Conservation (phyloP, 768 basidiomycete genomes). For the Porphyrellus cyaneotinctus region DNA sequence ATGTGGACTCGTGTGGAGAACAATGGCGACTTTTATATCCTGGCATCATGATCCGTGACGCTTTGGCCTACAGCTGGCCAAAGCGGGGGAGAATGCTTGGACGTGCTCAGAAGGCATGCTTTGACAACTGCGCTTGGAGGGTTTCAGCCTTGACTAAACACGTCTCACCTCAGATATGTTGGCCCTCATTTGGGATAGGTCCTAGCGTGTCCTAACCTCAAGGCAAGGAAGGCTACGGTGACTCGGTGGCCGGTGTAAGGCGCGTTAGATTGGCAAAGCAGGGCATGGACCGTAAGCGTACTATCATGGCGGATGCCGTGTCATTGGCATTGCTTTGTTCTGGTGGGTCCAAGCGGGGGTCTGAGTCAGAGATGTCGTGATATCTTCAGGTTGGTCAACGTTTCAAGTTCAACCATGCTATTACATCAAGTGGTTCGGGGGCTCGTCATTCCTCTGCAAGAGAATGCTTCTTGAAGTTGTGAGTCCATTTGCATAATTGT, state of each 20-base stretch:
- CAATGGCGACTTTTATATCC: conserved; percentile 8
- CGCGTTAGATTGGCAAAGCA: background rate
- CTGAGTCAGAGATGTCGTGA: no score
- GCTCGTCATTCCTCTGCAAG: no score
- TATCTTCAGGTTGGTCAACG: no score
- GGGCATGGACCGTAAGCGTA: background rate
- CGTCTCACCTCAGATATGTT: conserved; percentile 14
- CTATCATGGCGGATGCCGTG: conserved; percentile 10
- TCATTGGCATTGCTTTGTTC: conserved; percentile 20
- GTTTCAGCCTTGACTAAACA: conserved; percentile 13
- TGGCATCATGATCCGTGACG: background rate
- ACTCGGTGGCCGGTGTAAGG: background rate
- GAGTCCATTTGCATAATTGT: no score
- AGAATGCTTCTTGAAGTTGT: no score
- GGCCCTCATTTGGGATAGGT: conserved; percentile 1
- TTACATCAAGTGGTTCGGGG: no score
- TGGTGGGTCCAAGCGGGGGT: conserved; percentile 3
- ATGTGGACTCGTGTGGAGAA: conserved; percentile 2
- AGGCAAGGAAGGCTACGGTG: background rate
- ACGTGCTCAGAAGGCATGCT: conserved; percentile 4
- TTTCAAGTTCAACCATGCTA: no score
- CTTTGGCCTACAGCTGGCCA: conserved; percentile 9
- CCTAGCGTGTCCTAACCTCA: background rate
- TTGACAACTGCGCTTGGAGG: conserved; percentile 9
- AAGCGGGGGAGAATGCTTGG: conserved; percentile 18